Conservation (phyloP, 2,329 filamentous ascomycete species). For the Ophiostoma sp. region DNA sequence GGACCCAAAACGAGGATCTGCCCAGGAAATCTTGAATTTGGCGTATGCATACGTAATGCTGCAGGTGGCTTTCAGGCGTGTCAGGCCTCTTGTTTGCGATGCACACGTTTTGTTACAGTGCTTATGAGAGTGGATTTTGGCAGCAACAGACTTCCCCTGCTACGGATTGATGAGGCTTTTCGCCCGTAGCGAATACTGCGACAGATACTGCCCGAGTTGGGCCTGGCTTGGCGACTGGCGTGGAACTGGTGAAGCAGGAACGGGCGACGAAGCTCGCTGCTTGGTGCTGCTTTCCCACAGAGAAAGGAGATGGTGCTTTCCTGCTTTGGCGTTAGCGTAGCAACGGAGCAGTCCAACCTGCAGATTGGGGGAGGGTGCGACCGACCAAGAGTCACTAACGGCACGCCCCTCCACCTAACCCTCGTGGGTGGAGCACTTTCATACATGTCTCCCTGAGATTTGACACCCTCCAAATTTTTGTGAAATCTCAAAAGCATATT, state of each 20-base stretch:
- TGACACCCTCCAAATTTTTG: not conserved
- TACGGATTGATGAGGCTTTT: not conserved
- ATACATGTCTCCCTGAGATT: not conserved
- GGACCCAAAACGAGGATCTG: conserved; percentile 14
- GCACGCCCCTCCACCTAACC: conserved; percentile 1
- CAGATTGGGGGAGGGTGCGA: not conserved
- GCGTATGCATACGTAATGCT: conserved; percentile 16
- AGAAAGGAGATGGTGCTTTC: conserved; percentile 6
- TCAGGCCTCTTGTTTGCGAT: not conserved
- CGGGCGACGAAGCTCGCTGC: not conserved
- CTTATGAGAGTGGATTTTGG: not conserved
- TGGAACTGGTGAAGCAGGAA: conserved; percentile 10
- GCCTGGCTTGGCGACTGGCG: not conserved
- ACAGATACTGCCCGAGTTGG: not conserved
- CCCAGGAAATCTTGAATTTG: conserved; percentile 18
- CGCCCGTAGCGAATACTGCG: not conserved
- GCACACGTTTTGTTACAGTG: not conserved
- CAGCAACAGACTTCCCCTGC: not conserved
- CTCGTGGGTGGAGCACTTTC: not conserved
- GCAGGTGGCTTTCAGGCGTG: not conserved
- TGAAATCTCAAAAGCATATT: conserved; percentile 1
- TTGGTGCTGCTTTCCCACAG: not conserved
- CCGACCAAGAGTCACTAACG: not conserved
- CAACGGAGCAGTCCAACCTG: conserved; percentile 15
- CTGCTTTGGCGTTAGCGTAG: conserved; percentile 16